Percentiles rank a stretch among this genome's conserved stretches.
These are phyloP conservation scores for Penicillium canariense DNA, from an alignment of 495 filamentous ascomycete species.

Conservation along the genomic window DNA sequence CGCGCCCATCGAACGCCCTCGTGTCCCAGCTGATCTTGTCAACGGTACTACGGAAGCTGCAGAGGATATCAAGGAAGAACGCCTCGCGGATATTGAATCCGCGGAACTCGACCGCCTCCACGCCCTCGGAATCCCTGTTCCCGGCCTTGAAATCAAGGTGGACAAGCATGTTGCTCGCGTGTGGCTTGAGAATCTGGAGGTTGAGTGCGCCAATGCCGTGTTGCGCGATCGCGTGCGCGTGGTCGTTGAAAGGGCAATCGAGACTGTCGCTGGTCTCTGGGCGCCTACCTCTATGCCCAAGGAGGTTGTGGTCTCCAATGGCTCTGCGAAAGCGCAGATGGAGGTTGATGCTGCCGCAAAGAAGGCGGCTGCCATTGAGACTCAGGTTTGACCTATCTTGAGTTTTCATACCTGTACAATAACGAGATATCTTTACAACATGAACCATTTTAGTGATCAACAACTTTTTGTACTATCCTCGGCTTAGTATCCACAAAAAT, in stretches of 20 bases:
- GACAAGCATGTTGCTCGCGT: slow-evolving; percentile 85
- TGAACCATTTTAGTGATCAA: slow-evolving; percentile 3
- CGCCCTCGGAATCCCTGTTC: slow-evolving; percentile 79
- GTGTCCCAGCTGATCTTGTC: slow-evolving; percentile 43
- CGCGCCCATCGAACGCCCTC: slow-evolving; percentile 68
- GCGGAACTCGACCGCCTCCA: slow-evolving; percentile 68
- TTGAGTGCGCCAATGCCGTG: slow-evolving; percentile 75
- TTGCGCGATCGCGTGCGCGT: slow-evolving; percentile 78
- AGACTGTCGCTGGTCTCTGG: slow-evolving; percentile 81
- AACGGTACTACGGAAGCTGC: slow-evolving; percentile 37
- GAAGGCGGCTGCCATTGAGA: slow-evolving; percentile 28
- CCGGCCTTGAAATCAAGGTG: slow-evolving; percentile 81
- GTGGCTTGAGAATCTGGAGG: slow-evolving; percentile 87
- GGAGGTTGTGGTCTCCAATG: slow-evolving; percentile 22
- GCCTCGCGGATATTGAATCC: slow-evolving; percentile 54
- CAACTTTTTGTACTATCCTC: background rate
- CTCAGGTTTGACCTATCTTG: slow-evolving; percentile 18
- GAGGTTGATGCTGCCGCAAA: slow-evolving; percentile 16
- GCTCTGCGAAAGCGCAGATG: slow-evolving; percentile 8
- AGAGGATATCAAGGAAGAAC: slow-evolving; percentile 27
- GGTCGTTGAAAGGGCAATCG: slow-evolving; percentile 88
- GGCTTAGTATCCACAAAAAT: background rate
- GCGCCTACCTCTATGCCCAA: slow-evolving; percentile 29
- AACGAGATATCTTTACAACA: slow-evolving; percentile 10
- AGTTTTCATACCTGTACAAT: slow-evolving; percentile 21